Conservation (phyloP, 1,284 basidiomycete species). For the Kalmanozyma brasiliensis region DNA sequence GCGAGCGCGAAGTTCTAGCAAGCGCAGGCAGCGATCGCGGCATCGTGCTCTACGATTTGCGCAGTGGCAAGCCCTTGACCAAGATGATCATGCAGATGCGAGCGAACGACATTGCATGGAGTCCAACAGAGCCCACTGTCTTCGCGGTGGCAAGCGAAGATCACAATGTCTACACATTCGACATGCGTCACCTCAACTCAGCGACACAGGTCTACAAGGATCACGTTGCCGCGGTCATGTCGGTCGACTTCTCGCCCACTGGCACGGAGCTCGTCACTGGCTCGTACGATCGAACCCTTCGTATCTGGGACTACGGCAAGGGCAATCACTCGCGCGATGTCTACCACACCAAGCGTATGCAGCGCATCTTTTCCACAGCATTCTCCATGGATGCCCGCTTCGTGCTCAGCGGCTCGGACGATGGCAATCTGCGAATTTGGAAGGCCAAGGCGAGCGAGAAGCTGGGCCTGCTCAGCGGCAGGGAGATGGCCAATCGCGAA, state of each 20-base stretch:
- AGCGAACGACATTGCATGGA: conserved; percentile 90
- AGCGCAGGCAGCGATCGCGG: conserved; percentile 93
- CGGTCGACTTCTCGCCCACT: conserved; percentile 75
- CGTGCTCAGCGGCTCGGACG: conserved; percentile 92
- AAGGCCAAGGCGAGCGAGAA: conserved; percentile 93
- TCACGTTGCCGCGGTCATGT: conserved; percentile 88
- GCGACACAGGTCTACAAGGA: conserved; percentile 97
- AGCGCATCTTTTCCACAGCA: conserved; percentile 74
- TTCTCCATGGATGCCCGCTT: conserved; percentile 93
- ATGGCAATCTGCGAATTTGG: conserved; percentile 97
- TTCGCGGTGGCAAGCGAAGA: conserved; percentile 95
- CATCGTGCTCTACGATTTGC: conserved; percentile 93
- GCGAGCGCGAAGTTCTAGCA: conserved; percentile 90
- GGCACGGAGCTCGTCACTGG: conserved; percentile 96
- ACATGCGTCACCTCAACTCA: conserved; percentile 83
- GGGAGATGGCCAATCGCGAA: conserved; percentile 90
- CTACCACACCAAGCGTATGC: conserved; percentile 99
- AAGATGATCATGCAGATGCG: conserved; percentile 82
- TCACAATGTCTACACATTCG: conserved; percentile 98
- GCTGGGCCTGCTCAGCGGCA: conserved; percentile 87
- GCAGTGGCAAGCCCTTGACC: conserved; percentile 92
- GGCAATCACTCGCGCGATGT: conserved; percentile 83
- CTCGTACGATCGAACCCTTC: conserved; percentile 92
- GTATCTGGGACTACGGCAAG: conserved; percentile 89
- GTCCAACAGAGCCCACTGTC: conserved; percentile 90